These are phyloP conservation scores for Puccinellia tenuiflora DNA, from an alignment of 176 grass and related monocot species.

Conservation along the genomic window DNA sequence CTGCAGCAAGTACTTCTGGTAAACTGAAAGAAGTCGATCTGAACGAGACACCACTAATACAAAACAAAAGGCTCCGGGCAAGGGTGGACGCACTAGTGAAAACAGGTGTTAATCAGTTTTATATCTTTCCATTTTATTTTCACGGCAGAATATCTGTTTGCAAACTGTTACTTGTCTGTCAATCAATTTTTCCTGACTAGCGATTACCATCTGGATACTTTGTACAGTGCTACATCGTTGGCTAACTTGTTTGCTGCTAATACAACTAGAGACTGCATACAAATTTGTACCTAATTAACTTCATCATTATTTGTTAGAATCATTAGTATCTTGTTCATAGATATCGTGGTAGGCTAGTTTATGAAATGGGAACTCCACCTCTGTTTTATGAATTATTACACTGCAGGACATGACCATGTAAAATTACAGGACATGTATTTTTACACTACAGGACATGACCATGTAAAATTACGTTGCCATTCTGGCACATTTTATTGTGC, in stretches of 20 bases:
- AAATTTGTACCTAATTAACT: not conserved
- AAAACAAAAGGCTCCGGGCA: constrained; percentile 76
- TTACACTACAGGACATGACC: no score
- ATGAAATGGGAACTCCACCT: no score
- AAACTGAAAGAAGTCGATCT: constrained; percentile 90
- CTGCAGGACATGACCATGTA: not conserved
- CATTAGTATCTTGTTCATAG: not conserved
- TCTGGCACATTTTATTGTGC: not conserved
- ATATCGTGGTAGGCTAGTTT: not conserved
- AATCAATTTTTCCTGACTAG: constrained; percentile 14
- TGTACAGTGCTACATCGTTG: not conserved
- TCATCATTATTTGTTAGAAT: not conserved
- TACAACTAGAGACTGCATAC: not conserved
- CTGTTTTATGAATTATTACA: not conserved
- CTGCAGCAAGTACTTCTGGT: constrained; percentile 40
- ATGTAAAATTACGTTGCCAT: not conserved
- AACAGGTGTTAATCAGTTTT: constrained; percentile 51
- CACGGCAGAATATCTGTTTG: not conserved
- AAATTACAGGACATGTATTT: no score
- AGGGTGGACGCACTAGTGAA: constrained; percentile 73
- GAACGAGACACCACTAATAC: constrained; percentile 78
- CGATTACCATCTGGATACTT: not conserved
- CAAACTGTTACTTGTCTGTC: not conserved
- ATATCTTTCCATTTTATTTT: constrained; percentile 1
- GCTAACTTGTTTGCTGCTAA: not conserved